Conservation (phyloP, 225 moss, liverwort and hornwort species). For the Antitrichia curtipendula region DNA sequence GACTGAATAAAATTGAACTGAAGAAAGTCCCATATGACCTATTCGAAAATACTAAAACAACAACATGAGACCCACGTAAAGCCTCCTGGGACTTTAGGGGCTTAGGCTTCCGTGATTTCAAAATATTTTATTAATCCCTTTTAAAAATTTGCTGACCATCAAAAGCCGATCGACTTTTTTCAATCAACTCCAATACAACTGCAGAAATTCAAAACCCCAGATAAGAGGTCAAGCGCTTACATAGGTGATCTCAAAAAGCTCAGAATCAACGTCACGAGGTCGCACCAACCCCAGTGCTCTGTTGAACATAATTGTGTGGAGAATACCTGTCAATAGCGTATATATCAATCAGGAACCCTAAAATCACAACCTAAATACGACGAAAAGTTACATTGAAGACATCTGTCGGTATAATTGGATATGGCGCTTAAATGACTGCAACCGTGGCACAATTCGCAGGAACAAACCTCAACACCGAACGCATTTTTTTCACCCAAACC, state of each 20-base stretch:
- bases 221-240: constrained; percentile 11
- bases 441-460: neutral
- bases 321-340: constrained; percentile 12
- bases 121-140: neutral
- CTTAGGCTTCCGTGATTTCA: neutral
- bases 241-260: constrained; percentile 81
- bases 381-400: neutral
- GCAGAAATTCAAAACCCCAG: neutral
- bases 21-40: neutral
- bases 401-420: neutral
- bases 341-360: neutral
- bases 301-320: constrained; percentile 88
- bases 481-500: neutral
- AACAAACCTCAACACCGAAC: neutral
- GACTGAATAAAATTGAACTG: too few relatives aligned
- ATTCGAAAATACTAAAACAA: neutral
- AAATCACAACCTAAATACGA: neutral
- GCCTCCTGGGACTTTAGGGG: too few relatives aligned
- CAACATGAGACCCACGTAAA: neutral
- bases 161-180: neutral
- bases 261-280: constrained; percentile 69
- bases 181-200: neutral
- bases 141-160: neutral
- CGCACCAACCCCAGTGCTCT: constrained; percentile 76
- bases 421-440: neutral